Evolutionary conservation across 306 rosid species (phyloP).

Genomic region (Vigna radiata): DNA sequence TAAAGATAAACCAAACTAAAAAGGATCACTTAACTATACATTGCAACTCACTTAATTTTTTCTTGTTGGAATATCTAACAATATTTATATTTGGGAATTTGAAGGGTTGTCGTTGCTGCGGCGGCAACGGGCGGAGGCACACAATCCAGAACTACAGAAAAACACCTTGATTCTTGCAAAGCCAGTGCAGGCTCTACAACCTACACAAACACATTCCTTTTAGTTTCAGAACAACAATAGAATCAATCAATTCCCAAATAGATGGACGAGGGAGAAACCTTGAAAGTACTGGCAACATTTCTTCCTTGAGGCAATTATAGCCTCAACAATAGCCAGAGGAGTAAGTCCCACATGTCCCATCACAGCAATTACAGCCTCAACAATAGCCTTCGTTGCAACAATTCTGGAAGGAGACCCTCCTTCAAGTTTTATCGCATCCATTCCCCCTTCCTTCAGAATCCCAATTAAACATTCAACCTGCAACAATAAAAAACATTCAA

Average conservation of each 20-base stretch:
- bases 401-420: conserved; percentile 86
- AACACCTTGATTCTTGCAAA: conserved; percentile 88
- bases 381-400: conserved; percentile 75
- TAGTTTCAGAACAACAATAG: conserved; percentile 27
- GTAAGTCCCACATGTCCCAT: conserved; percentile 98
- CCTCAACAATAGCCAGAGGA: conserved; percentile 84
- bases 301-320: conserved; percentile 97
- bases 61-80: neutral
- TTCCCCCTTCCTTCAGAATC: conserved; percentile 81
- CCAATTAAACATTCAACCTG: conserved; percentile 46
- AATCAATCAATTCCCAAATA: conserved; percentile 4
- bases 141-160: conserved; percentile 86
- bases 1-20: neutral
- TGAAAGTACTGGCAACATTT: conserved; percentile 74
- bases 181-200: conserved; percentile 90
- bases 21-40: conserved; percentile 4
- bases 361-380: conserved; percentile 91
- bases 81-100: conserved; percentile 53
- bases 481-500: no score
- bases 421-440: conserved; percentile 94
- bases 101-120: conserved; percentile 81
- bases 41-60: neutral
- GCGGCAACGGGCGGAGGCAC: conserved; percentile 91
- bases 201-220: conserved; percentile 47
- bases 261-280: conserved; percentile 53